Evolutionary conservation across 805 yeast species (phyloP).

Genomic region (Kodamaea laetipori): DNA sequence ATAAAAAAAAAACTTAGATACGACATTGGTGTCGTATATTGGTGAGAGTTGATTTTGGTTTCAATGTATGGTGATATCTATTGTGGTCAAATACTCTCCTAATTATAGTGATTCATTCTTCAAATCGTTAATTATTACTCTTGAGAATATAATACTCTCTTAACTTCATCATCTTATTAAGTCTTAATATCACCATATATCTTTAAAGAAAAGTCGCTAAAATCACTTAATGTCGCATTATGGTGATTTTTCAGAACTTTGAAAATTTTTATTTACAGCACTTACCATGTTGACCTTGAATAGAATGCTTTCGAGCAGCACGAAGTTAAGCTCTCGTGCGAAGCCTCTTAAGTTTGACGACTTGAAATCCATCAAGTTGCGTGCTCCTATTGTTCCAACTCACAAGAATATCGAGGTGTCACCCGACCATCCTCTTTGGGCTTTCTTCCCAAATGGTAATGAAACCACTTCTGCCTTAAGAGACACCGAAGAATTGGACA

Average conservation of each 20-base stretch:
- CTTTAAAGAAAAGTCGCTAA: too few species aligned
- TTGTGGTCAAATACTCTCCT: too few species aligned
- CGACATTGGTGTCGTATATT: conserved; percentile 2
- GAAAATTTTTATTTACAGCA: neutral
- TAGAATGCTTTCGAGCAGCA: conserved; percentile 9
- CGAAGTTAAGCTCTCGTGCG: conserved; percentile 12
- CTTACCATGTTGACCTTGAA: neutral
- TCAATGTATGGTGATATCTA: too few species aligned
- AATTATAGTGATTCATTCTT: too few species aligned
- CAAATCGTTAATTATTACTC: too few species aligned
- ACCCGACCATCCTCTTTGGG: conserved; percentile 94
- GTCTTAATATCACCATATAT: too few species aligned
- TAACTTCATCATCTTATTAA: too few species aligned
- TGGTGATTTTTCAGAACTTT: conserved; percentile 1
- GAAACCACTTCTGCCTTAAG: conserved; percentile 62
- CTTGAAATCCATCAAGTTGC: conserved; percentile 46
- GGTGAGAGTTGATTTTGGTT: too few species aligned
- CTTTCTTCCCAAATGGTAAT: conserved; percentile 63
- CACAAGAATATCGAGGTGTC: conserved; percentile 68
- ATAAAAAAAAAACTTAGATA: neutral
- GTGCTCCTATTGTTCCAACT: conserved; percentile 86
- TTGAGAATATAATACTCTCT: too few species aligned
- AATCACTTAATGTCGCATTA: conserved; percentile 4
- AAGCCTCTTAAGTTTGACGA: conserved; percentile 24
- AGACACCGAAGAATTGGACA: conserved; percentile 50